phyloP scores from a whole-genome alignment of 2,329 filamentous ascomycete species.

The Xylaria hypoxylon region DNA sequence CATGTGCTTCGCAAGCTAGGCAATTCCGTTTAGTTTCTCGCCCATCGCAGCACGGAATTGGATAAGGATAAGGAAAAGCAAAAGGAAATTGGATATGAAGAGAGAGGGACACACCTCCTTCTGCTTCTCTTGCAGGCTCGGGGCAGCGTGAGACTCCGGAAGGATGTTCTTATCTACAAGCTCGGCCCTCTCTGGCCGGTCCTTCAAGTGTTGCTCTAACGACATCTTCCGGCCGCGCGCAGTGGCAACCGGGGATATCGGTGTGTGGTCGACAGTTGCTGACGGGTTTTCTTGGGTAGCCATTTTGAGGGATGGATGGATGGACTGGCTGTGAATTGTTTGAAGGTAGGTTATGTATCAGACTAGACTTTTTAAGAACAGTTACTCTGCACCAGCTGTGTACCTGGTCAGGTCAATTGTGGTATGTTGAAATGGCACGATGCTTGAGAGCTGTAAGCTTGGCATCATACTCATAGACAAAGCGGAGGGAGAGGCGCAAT shows the following conservation, averaged over 20 bases:
- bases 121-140: constrained; percentile 82
- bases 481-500: too few species aligned
- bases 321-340: background rate
- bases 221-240: constrained; percentile 70
- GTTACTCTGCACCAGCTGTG: background rate
- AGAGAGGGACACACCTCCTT: constrained; percentile 67
- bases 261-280: constrained; percentile 63
- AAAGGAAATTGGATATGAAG: background rate
- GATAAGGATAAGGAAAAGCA: too few species aligned
- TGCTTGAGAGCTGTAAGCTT: constrained; percentile 2
- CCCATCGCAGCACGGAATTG: background rate
- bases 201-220: constrained; percentile 77
- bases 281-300: constrained; percentile 47
- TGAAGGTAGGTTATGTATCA: background rate
- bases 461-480: too few species aligned
- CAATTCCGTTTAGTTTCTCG: background rate
- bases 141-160: constrained; percentile 80
- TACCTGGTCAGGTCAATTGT: background rate
- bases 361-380: too few species aligned
- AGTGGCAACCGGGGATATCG: constrained; percentile 67
- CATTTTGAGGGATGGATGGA: constrained; percentile 44
- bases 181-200: constrained; percentile 79
- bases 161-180: constrained; percentile 91
- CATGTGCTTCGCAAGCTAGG: constrained; percentile 84
- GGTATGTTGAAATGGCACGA: constrained; percentile 10